A percentile compares a stretch with the other conserved stretches of the same genome.
Conservation (phyloP, 345 rosid genomes). For the Pseudoturritis turrita region DNA sequence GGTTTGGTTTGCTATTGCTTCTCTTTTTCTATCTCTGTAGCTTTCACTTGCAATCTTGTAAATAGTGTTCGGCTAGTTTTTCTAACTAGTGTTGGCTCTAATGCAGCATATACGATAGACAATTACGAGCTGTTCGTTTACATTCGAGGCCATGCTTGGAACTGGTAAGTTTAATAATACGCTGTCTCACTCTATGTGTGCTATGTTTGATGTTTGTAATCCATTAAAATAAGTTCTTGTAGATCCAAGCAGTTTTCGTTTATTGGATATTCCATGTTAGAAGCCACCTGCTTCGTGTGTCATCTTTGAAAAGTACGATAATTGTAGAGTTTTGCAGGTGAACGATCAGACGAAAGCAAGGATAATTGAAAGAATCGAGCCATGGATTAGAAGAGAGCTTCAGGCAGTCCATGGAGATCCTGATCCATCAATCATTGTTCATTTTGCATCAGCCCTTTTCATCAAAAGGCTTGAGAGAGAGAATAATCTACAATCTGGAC, state of each 20-base stretch:
- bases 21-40: too few species aligned
- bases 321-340: conserved; percentile 26
- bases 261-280: background rate
- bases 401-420: conserved; percentile 61
- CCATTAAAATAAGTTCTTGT: background rate
- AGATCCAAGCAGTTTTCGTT: background rate
- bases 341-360: conserved; percentile 35
- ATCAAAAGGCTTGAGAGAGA: conserved; percentile 43
- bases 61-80: background rate
- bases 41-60: background rate
- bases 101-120: conserved; percentile 45
- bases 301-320: background rate
- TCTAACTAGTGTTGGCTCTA: background rate
- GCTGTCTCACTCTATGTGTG: background rate
- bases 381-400: conserved; percentile 80
- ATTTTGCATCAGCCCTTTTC: conserved; percentile 53
- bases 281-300: background rate
- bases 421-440: conserved; percentile 65
- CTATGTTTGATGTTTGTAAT: background rate
- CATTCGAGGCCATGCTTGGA: conserved; percentile 30
- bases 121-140: conserved; percentile 46
- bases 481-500: conserved; percentile 16
- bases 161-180: conserved; percentile 30
- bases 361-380: conserved; percentile 42
- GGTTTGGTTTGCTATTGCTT: conserved; percentile 35